Evolutionary conservation across 1,284 basidiomycete species (phyloP), one percentile per base, ranked within the genome.

Genomic region (Puccinia horiana): DNA sequence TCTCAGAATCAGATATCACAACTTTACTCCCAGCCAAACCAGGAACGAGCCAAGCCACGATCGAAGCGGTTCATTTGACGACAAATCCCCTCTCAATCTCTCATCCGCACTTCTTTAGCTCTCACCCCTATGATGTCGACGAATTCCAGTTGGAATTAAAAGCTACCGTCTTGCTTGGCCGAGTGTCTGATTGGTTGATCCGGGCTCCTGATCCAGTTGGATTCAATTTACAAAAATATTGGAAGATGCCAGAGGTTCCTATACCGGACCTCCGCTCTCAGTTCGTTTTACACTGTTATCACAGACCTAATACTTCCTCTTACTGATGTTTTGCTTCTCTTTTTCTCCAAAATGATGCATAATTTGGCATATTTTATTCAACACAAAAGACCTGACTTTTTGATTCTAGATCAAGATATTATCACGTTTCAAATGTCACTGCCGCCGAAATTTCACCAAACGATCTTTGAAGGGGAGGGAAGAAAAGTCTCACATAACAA

Each of bases 71-170:
- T n/a, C n/a, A 69, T 32, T 37, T 72, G 52, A 40, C 49, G 37
- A 52, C 77, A 35, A 69, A 79, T 32, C 35, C 77, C 14, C 77
- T 79, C 23, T 79, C 77, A 29, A 35, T 79, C 23, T 54, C 47
- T 26, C 65, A 79, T 72, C 77, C 77, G 18, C 47, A 79, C 32
- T 79, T 79, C 23, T 72, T 79, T 40, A 70, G 52, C n/a, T 29
- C 40, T 70, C 77, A 54, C 69, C 67, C 77, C 29, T 67, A 70
- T 29, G 77, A 79, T 70, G 29, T 79, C 54, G 67, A 79, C 58
- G 67, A 79, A 72, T 37, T 79, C 49, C 77, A 79, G 54, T 32
- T 79, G 9, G 77, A 79, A 58, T 47, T 79, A 29, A 79, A 79
- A 72, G 77, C 65, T 42, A 70, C 67, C 29, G 37, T 79, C 52